Evolutionary conservation across 257 asterid genomes (phyloP).

Genomic region (Nicotiana tomentosiformis): DNA sequence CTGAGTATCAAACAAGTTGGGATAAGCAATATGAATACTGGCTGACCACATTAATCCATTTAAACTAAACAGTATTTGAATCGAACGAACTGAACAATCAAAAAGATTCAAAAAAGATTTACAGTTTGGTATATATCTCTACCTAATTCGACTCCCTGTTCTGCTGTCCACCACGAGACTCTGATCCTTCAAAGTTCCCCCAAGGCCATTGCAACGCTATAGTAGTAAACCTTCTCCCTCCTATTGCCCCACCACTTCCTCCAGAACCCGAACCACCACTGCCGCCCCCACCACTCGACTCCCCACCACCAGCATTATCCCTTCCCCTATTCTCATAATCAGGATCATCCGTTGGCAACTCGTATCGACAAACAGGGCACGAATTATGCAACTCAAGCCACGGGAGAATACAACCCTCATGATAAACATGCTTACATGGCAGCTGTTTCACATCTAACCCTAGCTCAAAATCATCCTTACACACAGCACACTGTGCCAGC

Average conservation of each 20-base stretch:
- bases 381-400: constrained; percentile 86
- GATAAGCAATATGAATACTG: too few species aligned
- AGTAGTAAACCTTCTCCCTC: constrained; percentile 40
- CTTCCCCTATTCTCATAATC: constrained; percentile 50
- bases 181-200: constrained; percentile 38
- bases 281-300: constrained; percentile 5
- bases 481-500: constrained; percentile 74
- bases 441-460: constrained; percentile 57
- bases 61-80: not conserved
- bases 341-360: constrained; percentile 79
- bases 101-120: not conserved
- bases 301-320: constrained; percentile 10
- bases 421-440: constrained; percentile 83
- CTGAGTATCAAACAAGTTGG: too few species aligned
- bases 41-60: too few species aligned
- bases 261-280: constrained; percentile 24
- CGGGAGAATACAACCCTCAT: constrained; percentile 61
- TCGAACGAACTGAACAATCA: not conserved
- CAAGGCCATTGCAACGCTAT: constrained; percentile 42
- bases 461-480: constrained; percentile 69
- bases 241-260: constrained; percentile 6
- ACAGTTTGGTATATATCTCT: not conserved
- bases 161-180: constrained; percentile 20
- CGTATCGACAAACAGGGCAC: constrained; percentile 77
- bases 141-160: constrained; percentile 21